These are phyloP conservation scores for Westerdykella ornata DNA, from an alignment of 2,329 filamentous ascomycete genomes.

Conservation along the genomic window DNA sequence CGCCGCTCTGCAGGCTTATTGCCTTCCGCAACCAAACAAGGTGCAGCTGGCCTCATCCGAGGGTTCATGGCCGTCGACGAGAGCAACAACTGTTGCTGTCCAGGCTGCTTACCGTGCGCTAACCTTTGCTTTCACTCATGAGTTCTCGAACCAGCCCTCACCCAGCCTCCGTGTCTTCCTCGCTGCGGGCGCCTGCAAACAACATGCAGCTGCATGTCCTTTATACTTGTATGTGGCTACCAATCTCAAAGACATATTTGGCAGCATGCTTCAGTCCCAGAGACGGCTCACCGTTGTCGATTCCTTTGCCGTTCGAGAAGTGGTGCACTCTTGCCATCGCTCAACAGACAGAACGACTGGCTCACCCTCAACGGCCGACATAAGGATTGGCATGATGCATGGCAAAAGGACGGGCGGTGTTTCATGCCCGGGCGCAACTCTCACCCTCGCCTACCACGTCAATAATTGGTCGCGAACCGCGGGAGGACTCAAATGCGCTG, in stretches of 20 bases:
- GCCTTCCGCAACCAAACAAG: conserved; percentile 3
- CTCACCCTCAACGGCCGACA: not conserved
- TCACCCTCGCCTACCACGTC: not conserved
- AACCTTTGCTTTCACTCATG: not conserved
- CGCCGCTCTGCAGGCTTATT: conserved; percentile 3
- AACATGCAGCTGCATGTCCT: conserved; percentile 7
- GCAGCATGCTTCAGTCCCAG: not conserved
- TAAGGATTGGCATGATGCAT: not conserved
- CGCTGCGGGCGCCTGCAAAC: conserved; percentile 9
- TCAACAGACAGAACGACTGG: not conserved
- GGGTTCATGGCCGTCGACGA: not conserved
- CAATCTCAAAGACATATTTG: not conserved
- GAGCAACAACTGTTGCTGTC: not conserved
- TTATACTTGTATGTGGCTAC: conserved; percentile 1
- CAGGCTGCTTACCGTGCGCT: not conserved
- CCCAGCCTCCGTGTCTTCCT: conserved; percentile 2
- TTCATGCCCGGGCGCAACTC: not conserved
- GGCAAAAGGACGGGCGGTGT: not conserved
- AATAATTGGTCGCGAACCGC: not conserved
- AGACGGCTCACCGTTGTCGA: not conserved
- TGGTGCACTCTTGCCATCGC: not conserved
- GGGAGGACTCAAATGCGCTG: not conserved
- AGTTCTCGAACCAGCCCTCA: conserved; percentile 1
- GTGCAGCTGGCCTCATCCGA: too few species aligned
- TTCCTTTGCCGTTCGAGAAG: not conserved